Percentiles rank a stretch among this genome's conserved stretches.
Conservation (phyloP, 352 stramenopile species). For the Thraustochytrium striatum region DNA sequence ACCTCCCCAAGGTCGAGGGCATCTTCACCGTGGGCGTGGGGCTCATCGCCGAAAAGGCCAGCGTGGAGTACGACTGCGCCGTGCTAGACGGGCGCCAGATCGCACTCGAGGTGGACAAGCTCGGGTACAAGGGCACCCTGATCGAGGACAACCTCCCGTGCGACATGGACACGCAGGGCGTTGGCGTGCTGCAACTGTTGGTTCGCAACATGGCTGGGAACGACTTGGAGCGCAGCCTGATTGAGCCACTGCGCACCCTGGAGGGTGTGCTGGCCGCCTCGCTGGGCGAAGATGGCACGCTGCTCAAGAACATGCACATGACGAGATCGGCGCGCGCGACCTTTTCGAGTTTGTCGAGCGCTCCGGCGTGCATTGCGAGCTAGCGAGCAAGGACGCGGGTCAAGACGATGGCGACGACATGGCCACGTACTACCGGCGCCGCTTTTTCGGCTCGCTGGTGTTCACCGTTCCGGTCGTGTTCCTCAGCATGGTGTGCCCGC, state of each 20-base stretch:
- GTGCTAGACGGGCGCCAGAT: background rate
- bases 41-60: slow-evolving; percentile 27
- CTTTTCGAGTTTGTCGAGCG: background rate
- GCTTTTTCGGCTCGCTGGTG: slow-evolving; percentile 76
- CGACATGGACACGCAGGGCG: slow-evolving; percentile 10
- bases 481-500: slow-evolving; percentile 71
- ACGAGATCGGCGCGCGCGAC: slow-evolving; percentile 20
- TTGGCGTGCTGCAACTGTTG: background rate
- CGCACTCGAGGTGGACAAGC: background rate
- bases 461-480: slow-evolving; percentile 89
- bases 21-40: slow-evolving; percentile 59
- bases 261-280: slow-evolving; percentile 20
- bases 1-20: slow-evolving; percentile 68
- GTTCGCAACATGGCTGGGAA: background rate
- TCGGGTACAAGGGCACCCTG: slow-evolving; percentile 49
- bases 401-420: slow-evolving; percentile 69
- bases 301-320: slow-evolving; percentile 36
- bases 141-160: slow-evolving; percentile 38
- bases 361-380: background rate
- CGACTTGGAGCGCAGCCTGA: background rate
- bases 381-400: slow-evolving; percentile 54
- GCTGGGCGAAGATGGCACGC: background rate
- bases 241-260: background rate
- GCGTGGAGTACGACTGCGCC: slow-evolving; percentile 36
- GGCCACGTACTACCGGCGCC: slow-evolving; percentile 68